phyloP scores from a whole-genome alignment of 2,329 filamentous ascomycete species.

The Penicillium psychrosexuale region DNA sequence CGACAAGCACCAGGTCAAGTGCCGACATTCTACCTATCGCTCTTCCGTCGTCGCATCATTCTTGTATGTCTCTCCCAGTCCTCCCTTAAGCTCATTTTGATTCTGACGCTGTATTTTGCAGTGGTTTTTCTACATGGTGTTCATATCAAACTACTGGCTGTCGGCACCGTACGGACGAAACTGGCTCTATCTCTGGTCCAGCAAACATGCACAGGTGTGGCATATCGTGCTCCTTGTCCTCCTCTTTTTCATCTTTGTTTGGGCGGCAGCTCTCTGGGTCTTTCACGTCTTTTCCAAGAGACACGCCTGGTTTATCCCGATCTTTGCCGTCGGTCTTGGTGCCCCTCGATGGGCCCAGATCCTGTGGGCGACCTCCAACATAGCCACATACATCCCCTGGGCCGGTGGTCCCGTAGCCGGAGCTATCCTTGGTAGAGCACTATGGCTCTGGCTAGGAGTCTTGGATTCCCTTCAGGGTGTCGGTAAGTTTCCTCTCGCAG shows the following conservation, averaged over 20 bases:
- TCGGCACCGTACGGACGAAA: constrained; percentile 64
- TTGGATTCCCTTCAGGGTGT: constrained; percentile 64
- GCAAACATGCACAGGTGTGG: constrained; percentile 55
- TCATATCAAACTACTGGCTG: constrained; percentile 66
- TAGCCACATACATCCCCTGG: constrained; percentile 62
- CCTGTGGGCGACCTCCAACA: constrained; percentile 60
- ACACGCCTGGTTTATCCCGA: constrained; percentile 66
- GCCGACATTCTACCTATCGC: constrained; percentile 62
- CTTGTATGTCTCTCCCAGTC: constrained; percentile 35
- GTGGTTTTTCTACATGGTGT: constrained; percentile 60
- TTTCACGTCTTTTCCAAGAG: constrained; percentile 56
- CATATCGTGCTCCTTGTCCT: constrained; percentile 52
- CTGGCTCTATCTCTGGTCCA: constrained; percentile 61
- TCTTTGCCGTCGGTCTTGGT: constrained; percentile 64
- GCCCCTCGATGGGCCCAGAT: constrained; percentile 66
- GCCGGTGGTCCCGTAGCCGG: constrained; percentile 51
- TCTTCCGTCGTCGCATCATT: constrained; percentile 57
- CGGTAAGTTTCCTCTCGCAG: constrained; percentile 23
- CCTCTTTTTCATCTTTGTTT: constrained; percentile 54
- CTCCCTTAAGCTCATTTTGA: not conserved
- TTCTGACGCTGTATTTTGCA: not conserved
- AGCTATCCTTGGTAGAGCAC: constrained; percentile 54
- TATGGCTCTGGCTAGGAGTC: constrained; percentile 67
- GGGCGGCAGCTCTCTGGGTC: constrained; percentile 47
- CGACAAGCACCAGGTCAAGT: constrained; percentile 61